Conservation (phyloP, 2,329 filamentous ascomycete genomes). For the Xylaria hypoxylon region DNA sequence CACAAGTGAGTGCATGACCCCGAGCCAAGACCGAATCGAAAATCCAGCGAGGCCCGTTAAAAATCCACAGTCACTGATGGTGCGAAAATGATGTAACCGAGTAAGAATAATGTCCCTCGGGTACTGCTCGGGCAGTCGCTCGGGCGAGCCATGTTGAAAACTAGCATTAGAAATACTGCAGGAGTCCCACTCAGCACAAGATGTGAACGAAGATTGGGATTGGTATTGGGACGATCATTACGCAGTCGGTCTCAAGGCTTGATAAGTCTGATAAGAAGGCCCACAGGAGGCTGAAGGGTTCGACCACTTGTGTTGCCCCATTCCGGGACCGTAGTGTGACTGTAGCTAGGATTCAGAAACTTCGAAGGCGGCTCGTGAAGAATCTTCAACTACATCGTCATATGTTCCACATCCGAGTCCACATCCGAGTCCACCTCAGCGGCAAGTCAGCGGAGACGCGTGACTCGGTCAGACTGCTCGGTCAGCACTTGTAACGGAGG, state of each 20-base stretch:
- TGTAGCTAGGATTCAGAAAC: slow-evolving; percentile 26
- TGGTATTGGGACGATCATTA: slow-evolving; percentile 27
- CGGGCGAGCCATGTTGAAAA: slow-evolving; percentile 2
- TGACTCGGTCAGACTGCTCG: slow-evolving; percentile 31
- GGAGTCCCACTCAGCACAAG: not conserved
- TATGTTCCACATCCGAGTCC: slow-evolving; percentile 30
- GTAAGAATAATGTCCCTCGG: not conserved
- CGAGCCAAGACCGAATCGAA: slow-evolving; percentile 30
- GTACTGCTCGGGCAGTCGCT: too few species aligned
- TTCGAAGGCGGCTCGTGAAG: slow-evolving; percentile 27
- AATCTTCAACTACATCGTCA: slow-evolving; percentile 37
- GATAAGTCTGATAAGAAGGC: slow-evolving; percentile 29
- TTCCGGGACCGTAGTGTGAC: not conserved
- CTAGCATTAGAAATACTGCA: too few species aligned
- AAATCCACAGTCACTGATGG: slow-evolving; percentile 30
- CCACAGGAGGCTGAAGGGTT: slow-evolving; percentile 38
- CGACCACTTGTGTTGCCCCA: slow-evolving; percentile 11
- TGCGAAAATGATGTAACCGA: slow-evolving; percentile 17
- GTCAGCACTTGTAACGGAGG: slow-evolving; percentile 30
- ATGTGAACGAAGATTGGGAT: slow-evolving; percentile 22
- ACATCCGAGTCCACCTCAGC: slow-evolving; percentile 28
- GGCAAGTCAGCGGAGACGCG: slow-evolving; percentile 30
- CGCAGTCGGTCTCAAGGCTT: slow-evolving; percentile 17
- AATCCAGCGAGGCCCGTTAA: slow-evolving; percentile 26
- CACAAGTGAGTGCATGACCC: slow-evolving; percentile 27